Evolutionary conservation across 352 stramenopile genomes (phyloP).

Genomic region (Phytophthora litchii): DNA sequence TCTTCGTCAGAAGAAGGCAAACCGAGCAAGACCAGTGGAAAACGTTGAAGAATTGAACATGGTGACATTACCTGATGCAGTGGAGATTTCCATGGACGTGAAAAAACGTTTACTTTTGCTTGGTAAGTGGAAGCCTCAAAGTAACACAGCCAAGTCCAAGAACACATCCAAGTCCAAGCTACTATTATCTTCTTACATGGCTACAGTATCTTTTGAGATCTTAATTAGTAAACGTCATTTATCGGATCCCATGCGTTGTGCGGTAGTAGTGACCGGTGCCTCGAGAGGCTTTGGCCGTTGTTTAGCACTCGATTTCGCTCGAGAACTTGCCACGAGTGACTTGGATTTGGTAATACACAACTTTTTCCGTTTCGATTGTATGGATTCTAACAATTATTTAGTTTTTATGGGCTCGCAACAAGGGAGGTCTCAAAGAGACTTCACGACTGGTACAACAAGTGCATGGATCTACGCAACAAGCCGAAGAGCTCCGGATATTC

Average conservation of each 20-base stretch:
- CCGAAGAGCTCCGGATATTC: slow-evolving; percentile 33
- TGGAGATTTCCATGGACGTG: slow-evolving; percentile 57
- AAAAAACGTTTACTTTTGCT: slow-evolving; percentile 65
- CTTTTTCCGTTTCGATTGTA: no score
- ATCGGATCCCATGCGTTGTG: slow-evolving; percentile 29
- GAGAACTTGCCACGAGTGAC: slow-evolving; percentile 32
- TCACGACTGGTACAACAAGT: slow-evolving; percentile 37
- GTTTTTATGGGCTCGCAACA: slow-evolving; percentile 59
- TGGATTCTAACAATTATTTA: slow-evolving; percentile 10
- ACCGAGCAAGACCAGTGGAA: slow-evolving; percentile 3
- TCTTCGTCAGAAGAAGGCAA: slow-evolving; percentile 34
- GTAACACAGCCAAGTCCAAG: slow-evolving; percentile 3
- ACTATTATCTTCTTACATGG: slow-evolving; percentile 21
- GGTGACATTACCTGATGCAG: slow-evolving; percentile 44
- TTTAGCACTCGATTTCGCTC: slow-evolving; percentile 69
- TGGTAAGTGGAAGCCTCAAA: slow-evolving; percentile 43
- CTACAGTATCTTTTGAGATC: slow-evolving; percentile 17
- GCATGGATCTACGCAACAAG: slow-evolving; percentile 23
- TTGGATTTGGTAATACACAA: slow-evolving; percentile 51
- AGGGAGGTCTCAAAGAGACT: slow-evolving; percentile 52
- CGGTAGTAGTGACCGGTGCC: slow-evolving; percentile 78
- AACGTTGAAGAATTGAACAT: background rate
- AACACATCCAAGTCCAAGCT: slow-evolving; percentile 4
- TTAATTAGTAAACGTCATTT: slow-evolving; percentile 1
- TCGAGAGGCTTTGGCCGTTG: slow-evolving; percentile 77